Evolutionary conservation across 345 rosid genomes (phyloP).

Genomic region (Citrus glauca): DNA sequence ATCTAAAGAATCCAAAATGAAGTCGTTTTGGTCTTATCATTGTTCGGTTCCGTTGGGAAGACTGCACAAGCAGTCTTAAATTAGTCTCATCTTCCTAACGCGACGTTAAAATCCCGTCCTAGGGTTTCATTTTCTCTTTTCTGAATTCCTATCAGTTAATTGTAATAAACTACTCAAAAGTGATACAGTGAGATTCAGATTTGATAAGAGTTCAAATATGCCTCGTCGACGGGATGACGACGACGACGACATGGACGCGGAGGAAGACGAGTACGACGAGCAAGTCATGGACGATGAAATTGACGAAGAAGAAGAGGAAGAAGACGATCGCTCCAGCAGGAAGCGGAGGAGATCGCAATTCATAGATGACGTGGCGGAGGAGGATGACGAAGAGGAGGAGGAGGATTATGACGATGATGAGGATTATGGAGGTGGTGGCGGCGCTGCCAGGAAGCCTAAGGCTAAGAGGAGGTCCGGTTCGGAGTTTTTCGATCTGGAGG

Average conservation of each 20-base stretch:
- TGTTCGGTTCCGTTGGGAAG: no score
- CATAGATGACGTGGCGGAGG: slow-evolving; percentile 88
- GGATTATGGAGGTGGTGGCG: slow-evolving; percentile 39
- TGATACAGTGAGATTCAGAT: not conserved
- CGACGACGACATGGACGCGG: slow-evolving; percentile 49
- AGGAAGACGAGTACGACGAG: slow-evolving; percentile 46
- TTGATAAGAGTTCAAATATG: not conserved
- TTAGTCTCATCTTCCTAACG: not conserved
- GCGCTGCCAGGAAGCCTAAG: slow-evolving; percentile 29
- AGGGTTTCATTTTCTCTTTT: not conserved
- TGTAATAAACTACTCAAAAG: not conserved
- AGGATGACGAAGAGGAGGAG: slow-evolving; percentile 71
- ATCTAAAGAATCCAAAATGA: no score
- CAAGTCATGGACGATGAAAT: slow-evolving; percentile 41
- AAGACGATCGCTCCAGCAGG: slow-evolving; percentile 28
- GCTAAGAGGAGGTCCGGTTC: slow-evolving; percentile 37
- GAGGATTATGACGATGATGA: slow-evolving; percentile 66
- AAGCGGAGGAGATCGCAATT: slow-evolving; percentile 81
- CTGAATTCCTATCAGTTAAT: not conserved
- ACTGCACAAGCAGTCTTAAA: no score
- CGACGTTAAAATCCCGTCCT: not conserved
- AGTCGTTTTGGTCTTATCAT: no score
- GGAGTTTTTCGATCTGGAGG: slow-evolving; percentile 60
- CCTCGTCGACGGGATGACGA: slow-evolving; percentile 39
- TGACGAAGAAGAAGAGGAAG: slow-evolving; percentile 48